Conservation (phyloP, 805 yeast species). For the Candida ipomoeae region DNA sequence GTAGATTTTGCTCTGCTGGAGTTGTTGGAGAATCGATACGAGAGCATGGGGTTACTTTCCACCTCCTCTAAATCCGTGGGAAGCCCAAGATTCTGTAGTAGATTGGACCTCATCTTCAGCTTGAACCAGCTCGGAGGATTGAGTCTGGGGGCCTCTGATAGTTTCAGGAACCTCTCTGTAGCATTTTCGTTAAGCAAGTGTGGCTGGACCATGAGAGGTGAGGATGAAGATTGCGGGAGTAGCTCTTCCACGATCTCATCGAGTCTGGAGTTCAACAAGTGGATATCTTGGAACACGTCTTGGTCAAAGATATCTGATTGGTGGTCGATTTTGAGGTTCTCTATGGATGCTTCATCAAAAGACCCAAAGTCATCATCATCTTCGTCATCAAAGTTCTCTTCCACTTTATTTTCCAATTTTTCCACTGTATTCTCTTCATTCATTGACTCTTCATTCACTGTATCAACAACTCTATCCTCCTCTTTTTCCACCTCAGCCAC, state of each 20-base stretch:
- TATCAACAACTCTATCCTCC: too few relatives aligned
- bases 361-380: slow-evolving; percentile 38
- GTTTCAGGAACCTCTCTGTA: slow-evolving; percentile 38
- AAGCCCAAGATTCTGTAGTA: slow-evolving; percentile 62
- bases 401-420: neutral
- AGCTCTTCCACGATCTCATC: slow-evolving; percentile 10
- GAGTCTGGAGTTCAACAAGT: slow-evolving; percentile 4
- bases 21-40: neutral
- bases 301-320: neutral
- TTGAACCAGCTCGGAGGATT: slow-evolving; percentile 67
- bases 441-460: neutral
- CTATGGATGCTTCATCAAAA: slow-evolving; percentile 33
- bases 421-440: neutral
- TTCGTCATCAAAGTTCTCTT: slow-evolving; percentile 13
- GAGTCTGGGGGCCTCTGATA: slow-evolving; percentile 46
- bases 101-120: slow-evolving; percentile 59
- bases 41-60: slow-evolving; percentile 4
- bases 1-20: slow-evolving; percentile 18
- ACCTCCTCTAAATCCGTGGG: slow-evolving; percentile 68
- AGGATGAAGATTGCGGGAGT: slow-evolving; percentile 5
- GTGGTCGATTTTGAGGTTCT: slow-evolving; percentile 16
- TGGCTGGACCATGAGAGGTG: neutral
- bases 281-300: slow-evolving; percentile 1
- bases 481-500: too few relatives aligned
- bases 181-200: slow-evolving; percentile 32